These are phyloP conservation scores for Penicillium glabrum DNA, from an alignment of 2,329 filamentous ascomycete genomes.

Conservation along the genomic window DNA sequence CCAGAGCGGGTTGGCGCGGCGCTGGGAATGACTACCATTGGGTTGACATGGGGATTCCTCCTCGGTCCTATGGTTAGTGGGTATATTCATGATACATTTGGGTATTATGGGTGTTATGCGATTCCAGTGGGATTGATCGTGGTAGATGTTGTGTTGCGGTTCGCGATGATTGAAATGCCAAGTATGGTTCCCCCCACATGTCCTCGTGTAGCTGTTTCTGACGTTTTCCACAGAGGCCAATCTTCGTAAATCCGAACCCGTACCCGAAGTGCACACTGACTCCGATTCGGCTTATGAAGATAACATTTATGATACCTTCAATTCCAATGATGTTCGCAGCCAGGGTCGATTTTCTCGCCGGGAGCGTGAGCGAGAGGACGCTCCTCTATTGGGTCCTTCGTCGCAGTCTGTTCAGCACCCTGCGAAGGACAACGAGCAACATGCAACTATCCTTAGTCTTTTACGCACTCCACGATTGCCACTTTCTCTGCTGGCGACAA, in stretches of 20 bases:
- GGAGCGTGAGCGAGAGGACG: conserved; percentile 8
- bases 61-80: conserved; percentile 60
- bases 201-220: background rate
- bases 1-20: conserved; percentile 59
- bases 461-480: conserved; percentile 43
- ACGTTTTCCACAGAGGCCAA: background rate
- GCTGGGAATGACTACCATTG: conserved; percentile 52
- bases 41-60: conserved; percentile 59
- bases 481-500: conserved; percentile 44
- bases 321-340: background rate
- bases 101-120: conserved; percentile 32
- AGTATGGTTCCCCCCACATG: background rate
- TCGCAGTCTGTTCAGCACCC: conserved; percentile 15
- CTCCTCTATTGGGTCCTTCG: conserved; percentile 5
- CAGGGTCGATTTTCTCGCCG: background rate
- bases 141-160: conserved; percentile 61
- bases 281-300: background rate
- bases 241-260: background rate
- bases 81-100: conserved; percentile 48
- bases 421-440: conserved; percentile 32
- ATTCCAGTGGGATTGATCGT: conserved; percentile 49
- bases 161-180: conserved; percentile 57
- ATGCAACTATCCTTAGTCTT: conserved; percentile 10
- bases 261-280: background rate
- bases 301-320: conserved; percentile 5